These are phyloP conservation scores for Lipomyces sp. DNA, from an alignment of 805 yeast genomes.

Conservation along the genomic window DNA sequence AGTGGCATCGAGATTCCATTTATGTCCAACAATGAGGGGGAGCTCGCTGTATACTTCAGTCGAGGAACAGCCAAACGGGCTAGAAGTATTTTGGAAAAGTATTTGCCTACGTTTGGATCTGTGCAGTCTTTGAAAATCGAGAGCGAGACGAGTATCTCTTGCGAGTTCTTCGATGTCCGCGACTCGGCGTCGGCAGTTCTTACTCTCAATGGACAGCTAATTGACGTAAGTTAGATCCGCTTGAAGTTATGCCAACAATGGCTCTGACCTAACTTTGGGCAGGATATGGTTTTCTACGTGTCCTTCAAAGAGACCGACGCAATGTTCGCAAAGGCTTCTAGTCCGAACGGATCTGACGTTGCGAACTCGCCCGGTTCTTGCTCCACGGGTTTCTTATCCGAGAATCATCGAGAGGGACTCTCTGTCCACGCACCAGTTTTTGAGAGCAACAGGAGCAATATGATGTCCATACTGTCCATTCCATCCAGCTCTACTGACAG, in stretches of 20 bases:
- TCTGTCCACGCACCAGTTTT: constrained; percentile 33
- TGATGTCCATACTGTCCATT: background rate
- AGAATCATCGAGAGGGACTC: constrained; percentile 16
- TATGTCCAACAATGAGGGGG: constrained; percentile 31
- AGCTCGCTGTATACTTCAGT: constrained; percentile 24
- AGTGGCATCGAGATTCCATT: constrained; percentile 36
- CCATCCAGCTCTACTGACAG: background rate
- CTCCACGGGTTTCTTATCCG: background rate
- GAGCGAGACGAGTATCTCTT: constrained; percentile 37
- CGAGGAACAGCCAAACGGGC: constrained; percentile 21
- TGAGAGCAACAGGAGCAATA: constrained; percentile 15
- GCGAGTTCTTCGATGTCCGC: constrained; percentile 48
- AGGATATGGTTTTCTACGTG: constrained; percentile 30
- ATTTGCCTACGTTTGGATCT: constrained; percentile 39
- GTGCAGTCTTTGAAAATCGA: constrained; percentile 32
- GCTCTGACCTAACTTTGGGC: background rate
- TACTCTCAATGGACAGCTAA: constrained; percentile 38
- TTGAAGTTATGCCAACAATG: background rate
- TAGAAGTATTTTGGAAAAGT: constrained; percentile 18
- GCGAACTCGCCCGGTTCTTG: constrained; percentile 1
- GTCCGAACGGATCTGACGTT: background rate
- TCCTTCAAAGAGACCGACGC: constrained; percentile 13
- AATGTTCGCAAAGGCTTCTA: constrained; percentile 1
- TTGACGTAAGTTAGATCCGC: constrained; percentile 30
- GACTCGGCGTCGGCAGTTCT: constrained; percentile 45